A percentile compares a stretch with the other conserved stretches of the same genome.
Conservation (phyloP, 495 filamentous ascomycete species). For the Aspergillus bertholletiae region DNA sequence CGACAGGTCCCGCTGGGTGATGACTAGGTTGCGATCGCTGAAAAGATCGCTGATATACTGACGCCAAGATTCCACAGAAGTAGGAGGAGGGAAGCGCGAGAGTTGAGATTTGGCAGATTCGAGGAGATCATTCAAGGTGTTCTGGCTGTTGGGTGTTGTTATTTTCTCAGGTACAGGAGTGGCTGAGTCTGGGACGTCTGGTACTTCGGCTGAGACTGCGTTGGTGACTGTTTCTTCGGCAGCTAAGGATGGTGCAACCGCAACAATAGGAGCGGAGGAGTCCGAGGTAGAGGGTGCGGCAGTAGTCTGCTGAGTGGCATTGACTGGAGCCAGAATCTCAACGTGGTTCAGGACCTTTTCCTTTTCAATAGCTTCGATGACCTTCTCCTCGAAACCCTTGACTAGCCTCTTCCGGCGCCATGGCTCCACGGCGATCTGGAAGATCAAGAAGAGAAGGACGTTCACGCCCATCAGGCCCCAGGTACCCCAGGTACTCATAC, state of each 20-base stretch:
- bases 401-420: slow-evolving; percentile 82
- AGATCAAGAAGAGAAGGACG: slow-evolving; percentile 79
- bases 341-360: slow-evolving; percentile 46
- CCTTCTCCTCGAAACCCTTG: slow-evolving; percentile 71
- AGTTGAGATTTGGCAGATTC: slow-evolving; percentile 25
- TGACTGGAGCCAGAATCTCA: slow-evolving; percentile 8
- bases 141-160: not conserved
- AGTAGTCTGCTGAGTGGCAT: not conserved
- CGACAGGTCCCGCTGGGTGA: slow-evolving; percentile 74
- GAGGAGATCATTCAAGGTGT: slow-evolving; percentile 2
- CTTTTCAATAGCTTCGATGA: slow-evolving; percentile 76
- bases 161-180: slow-evolving; percentile 4
- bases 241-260: not conserved
- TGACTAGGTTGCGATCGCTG: slow-evolving; percentile 64
- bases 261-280: not conserved
- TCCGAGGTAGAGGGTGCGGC: slow-evolving; percentile 1
- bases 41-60: slow-evolving; percentile 49
- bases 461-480: slow-evolving; percentile 98
- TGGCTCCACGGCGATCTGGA: slow-evolving; percentile 92
- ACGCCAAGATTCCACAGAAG: slow-evolving; percentile 46
- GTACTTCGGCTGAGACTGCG: not conserved
- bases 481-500: slow-evolving; percentile 96
- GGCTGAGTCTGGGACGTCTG: not conserved
- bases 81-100: slow-evolving; percentile 16
- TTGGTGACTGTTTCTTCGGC: not conserved